phyloP scores from a whole-genome alignment of 192 early-diverging fungal genomes.

The Mortierella alpina region DNA sequence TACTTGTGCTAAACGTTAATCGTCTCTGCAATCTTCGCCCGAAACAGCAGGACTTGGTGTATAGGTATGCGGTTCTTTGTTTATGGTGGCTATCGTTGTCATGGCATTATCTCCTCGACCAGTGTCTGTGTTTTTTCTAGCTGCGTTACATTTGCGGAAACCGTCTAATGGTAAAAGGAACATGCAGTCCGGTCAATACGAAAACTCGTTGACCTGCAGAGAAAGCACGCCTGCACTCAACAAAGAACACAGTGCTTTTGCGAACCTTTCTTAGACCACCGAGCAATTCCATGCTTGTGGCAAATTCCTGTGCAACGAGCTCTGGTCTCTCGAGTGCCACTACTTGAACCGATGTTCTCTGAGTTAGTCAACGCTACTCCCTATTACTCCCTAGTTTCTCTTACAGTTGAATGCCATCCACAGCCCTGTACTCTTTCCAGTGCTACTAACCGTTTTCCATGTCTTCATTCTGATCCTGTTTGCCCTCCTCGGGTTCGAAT shows the following conservation, averaged over 20 bases:
- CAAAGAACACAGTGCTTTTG: too few species aligned
- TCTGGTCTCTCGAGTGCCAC: slow-evolving; percentile 20
- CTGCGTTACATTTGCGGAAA: slow-evolving; percentile 47
- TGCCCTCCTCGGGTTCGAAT: slow-evolving; percentile 31
- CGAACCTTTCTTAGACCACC: slow-evolving; percentile 40
- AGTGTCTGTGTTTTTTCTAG: slow-evolving; percentile 53
- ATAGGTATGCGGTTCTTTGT: too few species aligned
- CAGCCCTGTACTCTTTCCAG: background rate
- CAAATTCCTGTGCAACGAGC: slow-evolving; percentile 35
- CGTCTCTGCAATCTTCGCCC: too few species aligned
- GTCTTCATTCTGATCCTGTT: slow-evolving; percentile 15
- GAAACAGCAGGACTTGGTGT: too few species aligned
- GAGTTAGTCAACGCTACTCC: too few species aligned
- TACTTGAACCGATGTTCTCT: background rate
- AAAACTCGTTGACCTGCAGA: too few species aligned
- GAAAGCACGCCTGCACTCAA: too few species aligned
- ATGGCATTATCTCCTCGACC: slow-evolving; percentile 45
- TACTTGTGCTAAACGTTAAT: too few species aligned
- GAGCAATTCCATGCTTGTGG: slow-evolving; percentile 27
- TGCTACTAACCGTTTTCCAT: slow-evolving; percentile 1
- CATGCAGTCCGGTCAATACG: too few species aligned
- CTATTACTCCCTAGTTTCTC: too few species aligned
- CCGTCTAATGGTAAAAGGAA: slow-evolving; percentile 17
- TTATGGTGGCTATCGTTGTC: background rate
- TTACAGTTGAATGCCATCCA: background rate